Evolutionary conservation across 257 asterid species (phyloP), one percentile per base, ranked within the genome.

Genomic region (Solanum tacnaense): DNA sequence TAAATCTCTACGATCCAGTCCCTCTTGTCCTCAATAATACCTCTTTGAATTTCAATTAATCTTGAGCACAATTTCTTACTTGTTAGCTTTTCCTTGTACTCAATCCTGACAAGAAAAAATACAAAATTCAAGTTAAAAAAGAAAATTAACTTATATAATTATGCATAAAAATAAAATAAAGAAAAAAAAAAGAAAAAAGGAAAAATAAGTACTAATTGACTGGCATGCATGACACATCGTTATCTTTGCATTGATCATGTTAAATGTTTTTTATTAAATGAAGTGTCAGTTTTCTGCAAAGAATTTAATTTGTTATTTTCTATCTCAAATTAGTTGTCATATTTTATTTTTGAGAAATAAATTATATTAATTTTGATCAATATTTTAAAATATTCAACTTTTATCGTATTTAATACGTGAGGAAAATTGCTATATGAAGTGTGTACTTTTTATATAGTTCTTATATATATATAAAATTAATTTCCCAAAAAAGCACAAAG

Each of bases 1-100:
- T 90, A 88, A 34, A 96, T 92, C 87, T 91, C 84, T 18, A 94
- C 91, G 83, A 92, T n/a, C 98, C 98, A 93, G 41, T 93, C 98
- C 76, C 82, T 92, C 36, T 89, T 87, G 87, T 96, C 98, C 86
- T 94, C 92, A 13, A 93, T 13, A 1, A 46, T 75, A 29, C 98
- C 98, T 73, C 90, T 88, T 88, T 93, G 98, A 65, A 96, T 92
- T 86, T 88, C 95, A 3, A 76, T 34, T 3, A 94, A 92, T 75
- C 88, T 91, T 20, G 92, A 89, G 83, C 89, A 83, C 38, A 96
- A 90, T 82, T 92, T 90, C 58, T 85, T 58, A 65, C 90, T 88
- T 38, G 89, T 92, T 16, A 88, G 88, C 83, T 90, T 87, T 74
- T 73, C 86, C 90, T 89, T 92, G 89, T 96, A 96, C 71, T 93